These are phyloP conservation scores for Wickerhamiella nectarea DNA, from an alignment of 805 yeast genomes.

Conservation along the genomic window DNA sequence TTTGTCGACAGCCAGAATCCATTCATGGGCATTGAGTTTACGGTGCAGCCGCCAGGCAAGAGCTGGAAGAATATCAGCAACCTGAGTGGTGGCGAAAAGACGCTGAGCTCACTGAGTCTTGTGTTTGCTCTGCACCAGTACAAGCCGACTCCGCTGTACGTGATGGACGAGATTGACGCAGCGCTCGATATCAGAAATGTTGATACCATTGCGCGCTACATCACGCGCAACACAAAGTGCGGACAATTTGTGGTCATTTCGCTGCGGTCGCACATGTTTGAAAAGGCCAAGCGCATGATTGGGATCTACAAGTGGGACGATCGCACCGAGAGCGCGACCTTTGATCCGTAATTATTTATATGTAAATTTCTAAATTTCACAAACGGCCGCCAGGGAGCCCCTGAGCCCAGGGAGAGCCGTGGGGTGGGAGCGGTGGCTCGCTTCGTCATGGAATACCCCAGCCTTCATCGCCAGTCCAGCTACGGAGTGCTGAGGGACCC, in stretches of 20 bases:
- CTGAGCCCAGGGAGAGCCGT: too few relatives aligned
- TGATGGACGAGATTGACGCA: conserved; percentile 99
- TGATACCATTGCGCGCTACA: conserved; percentile 92
- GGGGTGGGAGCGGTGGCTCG: too few relatives aligned
- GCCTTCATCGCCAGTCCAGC: conserved; percentile 12
- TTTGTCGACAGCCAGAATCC: conserved; percentile 92
- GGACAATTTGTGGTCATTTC: conserved; percentile 96
- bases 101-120: conserved; percentile 82
- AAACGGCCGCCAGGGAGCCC: too few relatives aligned
- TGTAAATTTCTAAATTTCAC: too few relatives aligned
- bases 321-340: conserved; percentile 73
- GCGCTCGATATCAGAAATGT: conserved; percentile 95
- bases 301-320: conserved; percentile 91
- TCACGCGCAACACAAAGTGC: conserved; percentile 86
- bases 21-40: conserved; percentile 92
- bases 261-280: conserved; percentile 94
- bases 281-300: conserved; percentile 81
- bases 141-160: conserved; percentile 93
- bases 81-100: conserved; percentile 95
- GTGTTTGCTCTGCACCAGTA: conserved; percentile 93
- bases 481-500: neutral
- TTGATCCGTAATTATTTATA: conserved; percentile 11
- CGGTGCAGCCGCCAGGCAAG: conserved; percentile 98
- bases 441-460: conserved; percentile 7
- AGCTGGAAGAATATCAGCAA: conserved; percentile 94